Base-by-base conservation (phyloP, 2,329 filamentous ascomycete species). In the Microthyrium microscopicum region DNA sequence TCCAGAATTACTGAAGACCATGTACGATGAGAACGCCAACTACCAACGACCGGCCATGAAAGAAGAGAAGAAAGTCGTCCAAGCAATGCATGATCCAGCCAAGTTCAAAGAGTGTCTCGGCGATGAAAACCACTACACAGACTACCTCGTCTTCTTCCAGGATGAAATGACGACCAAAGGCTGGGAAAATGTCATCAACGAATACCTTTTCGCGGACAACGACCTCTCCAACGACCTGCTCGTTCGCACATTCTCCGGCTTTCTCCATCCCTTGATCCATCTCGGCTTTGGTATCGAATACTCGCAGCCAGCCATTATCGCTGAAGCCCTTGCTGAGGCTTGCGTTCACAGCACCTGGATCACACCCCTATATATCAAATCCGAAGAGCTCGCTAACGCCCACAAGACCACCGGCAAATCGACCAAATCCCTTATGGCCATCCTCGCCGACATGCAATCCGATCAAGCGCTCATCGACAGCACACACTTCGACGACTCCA, bases 231-330 rank as follows among this genome's bases (percentile, higher is more conserved):
- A 84, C 25, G 72, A 75, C 40, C 59, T 93, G 61, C 56, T 85
- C 3, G 60, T 63, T 2, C 64, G 83, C 13, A 57, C 87, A 46
- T 83, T 70, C 46, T 67, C 65, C 12, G 75, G 78, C 1, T 66
- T 87, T 40, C 44, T 84, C 2, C 82, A 92, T 47, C 82, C 83
- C 2, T 57, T 89, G 12, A 85, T 93, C 40, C 82, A 92, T 49
- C 65, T 92, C 15, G 79, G 83, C 31, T 92, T 83, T 48, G 84
- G 79, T 4, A 50, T 93, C 22, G 83, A 92, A 49, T 92, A 83
- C 58, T 52, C 66, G 7, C 82, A 92, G 48, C 81, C 81, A 2
- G 78, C 78, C 24, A 73, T 92, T 38, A 64, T 93, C 19, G 81
- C 83, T 5, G 71, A 87, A 55, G 83, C 62, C 1, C 68, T 93